These are phyloP conservation scores for Cladosporium sp. DNA, from an alignment of 2,329 filamentous ascomycete species.

Conservation along the genomic window DNA sequence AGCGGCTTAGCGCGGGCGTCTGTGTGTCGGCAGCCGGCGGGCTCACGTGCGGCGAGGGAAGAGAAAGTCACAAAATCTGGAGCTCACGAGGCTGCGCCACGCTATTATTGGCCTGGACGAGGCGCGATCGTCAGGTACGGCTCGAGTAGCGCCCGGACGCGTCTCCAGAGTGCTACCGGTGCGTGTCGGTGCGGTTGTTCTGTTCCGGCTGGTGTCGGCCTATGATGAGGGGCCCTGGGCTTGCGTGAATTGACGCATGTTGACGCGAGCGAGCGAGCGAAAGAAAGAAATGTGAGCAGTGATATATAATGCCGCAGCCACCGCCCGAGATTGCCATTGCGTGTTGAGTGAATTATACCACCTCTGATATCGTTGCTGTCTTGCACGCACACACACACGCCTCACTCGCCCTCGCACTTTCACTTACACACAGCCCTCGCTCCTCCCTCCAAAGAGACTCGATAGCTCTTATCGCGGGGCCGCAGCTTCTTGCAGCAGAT, in stretches of 20 bases:
- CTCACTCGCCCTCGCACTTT: background rate
- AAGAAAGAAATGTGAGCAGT: background rate
- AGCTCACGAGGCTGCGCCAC: background rate
- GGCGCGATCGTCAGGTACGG: slow-evolving; percentile 21
- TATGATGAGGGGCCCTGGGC: background rate
- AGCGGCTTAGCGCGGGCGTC: background rate
- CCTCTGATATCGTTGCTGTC: background rate
- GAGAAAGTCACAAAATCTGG: slow-evolving; percentile 20
- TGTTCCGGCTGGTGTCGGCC: background rate
- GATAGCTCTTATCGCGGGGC: slow-evolving; percentile 9
- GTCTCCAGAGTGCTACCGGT: background rate
- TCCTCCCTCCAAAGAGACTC: background rate
- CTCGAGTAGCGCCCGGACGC: slow-evolving; percentile 12
- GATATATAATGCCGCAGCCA: slow-evolving; percentile 18
- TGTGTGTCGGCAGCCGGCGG: background rate
- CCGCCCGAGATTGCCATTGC: background rate
- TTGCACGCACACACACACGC: background rate
- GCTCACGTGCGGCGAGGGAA: slow-evolving; percentile 9
- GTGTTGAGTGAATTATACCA: background rate
- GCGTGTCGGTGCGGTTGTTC: background rate
- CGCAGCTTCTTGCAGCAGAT: background rate
- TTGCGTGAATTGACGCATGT: slow-evolving; percentile 18
- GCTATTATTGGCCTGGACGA: slow-evolving; percentile 1
- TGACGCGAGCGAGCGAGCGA: slow-evolving; percentile 2
- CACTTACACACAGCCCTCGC: background rate